Evolutionary conservation across 208 protist species (phyloP).

Genomic region (Trypanosoma congolense): DNA sequence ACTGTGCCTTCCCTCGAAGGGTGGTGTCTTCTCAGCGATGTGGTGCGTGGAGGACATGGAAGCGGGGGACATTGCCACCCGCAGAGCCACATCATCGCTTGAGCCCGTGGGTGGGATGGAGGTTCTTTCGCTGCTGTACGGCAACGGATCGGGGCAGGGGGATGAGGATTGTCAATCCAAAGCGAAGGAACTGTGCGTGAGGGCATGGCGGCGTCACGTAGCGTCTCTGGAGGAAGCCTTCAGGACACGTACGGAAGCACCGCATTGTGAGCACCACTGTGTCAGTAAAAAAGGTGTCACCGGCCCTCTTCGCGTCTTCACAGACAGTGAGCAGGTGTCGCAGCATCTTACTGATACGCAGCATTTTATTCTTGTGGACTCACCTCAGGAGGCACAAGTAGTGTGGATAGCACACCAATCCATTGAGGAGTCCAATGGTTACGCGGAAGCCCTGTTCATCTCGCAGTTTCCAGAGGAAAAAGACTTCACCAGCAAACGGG

Average conservation of each 20-base stretch:
- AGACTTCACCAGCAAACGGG: constrained; percentile 27
- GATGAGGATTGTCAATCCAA: constrained; percentile 10
- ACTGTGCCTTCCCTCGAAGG: constrained; percentile 38
- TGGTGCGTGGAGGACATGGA: constrained; percentile 41
- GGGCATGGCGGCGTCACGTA: constrained; percentile 21
- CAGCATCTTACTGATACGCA: constrained; percentile 9
- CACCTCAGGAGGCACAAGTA: constrained; percentile 37
- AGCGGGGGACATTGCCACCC: constrained; percentile 25
- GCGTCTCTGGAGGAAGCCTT: not conserved
- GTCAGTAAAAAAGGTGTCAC: not conserved
- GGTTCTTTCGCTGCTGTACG: constrained; percentile 4
- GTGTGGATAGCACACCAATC: constrained; percentile 37
- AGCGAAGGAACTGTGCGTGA: constrained; percentile 23
- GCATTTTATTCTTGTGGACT: constrained; percentile 31
- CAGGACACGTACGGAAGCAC: not conserved
- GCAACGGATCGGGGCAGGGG: not conserved
- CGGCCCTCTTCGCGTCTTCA: constrained; percentile 23
- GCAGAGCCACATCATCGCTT: constrained; percentile 21
- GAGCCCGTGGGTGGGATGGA: constrained; percentile 21
- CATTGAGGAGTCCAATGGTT: constrained; percentile 16
- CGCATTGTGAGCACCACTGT: not conserved
- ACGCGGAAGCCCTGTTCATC: constrained; percentile 17
- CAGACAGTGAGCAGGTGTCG: constrained; percentile 24
- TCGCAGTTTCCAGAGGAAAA: constrained; percentile 29
- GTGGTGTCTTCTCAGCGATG: constrained; percentile 42